A percentile compares a stretch with the other conserved stretches of the same genome.
phyloP scores from a whole-genome alignment of 2,329 filamentous ascomycete species.

The Penicillium concentricum region DNA sequence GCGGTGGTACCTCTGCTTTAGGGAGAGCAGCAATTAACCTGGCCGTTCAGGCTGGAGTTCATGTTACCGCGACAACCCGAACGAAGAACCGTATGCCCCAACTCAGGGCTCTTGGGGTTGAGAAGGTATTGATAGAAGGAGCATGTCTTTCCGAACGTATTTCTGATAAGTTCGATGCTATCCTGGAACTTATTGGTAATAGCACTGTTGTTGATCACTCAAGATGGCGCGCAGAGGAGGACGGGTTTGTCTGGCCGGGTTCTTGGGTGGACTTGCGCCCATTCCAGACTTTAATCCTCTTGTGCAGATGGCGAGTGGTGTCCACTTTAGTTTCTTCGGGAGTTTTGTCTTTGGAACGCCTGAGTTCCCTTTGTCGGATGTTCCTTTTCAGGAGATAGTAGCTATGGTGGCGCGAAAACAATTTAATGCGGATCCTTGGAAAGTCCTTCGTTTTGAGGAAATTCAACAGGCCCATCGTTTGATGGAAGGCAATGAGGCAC shows the following conservation, averaged over 20 bases:
- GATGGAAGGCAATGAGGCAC: no score
- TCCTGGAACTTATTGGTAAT: conserved; percentile 44
- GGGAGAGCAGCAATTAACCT: conserved; percentile 39
- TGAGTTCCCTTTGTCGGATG: background rate
- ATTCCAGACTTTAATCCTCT: conserved; percentile 46
- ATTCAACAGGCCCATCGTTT: no score
- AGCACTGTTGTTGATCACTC: conserved; percentile 41
- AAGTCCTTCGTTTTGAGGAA: no score
- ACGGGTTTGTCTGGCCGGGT: conserved; percentile 37
- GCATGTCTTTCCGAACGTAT: background rate
- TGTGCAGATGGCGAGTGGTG: conserved; percentile 46
- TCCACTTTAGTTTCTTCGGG: conserved; percentile 49
- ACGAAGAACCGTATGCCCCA: conserved; percentile 27
- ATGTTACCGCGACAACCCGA: conserved; percentile 43
- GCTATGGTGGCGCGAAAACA: no score
- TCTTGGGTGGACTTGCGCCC: conserved; percentile 43
- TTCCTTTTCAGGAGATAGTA: no score
- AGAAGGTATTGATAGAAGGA: conserved; percentile 26
- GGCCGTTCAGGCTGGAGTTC: background rate
- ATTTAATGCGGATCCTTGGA: no score
- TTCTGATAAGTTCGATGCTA: conserved; percentile 33
- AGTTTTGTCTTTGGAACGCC: conserved; percentile 36
- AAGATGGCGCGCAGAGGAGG: conserved; percentile 37
- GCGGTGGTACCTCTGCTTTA: conserved; percentile 44
- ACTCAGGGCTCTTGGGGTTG: conserved; percentile 32